Evolutionary conservation across 768 basidiomycete species (phyloP).

Genomic region (Kockovaella imperatae): DNA sequence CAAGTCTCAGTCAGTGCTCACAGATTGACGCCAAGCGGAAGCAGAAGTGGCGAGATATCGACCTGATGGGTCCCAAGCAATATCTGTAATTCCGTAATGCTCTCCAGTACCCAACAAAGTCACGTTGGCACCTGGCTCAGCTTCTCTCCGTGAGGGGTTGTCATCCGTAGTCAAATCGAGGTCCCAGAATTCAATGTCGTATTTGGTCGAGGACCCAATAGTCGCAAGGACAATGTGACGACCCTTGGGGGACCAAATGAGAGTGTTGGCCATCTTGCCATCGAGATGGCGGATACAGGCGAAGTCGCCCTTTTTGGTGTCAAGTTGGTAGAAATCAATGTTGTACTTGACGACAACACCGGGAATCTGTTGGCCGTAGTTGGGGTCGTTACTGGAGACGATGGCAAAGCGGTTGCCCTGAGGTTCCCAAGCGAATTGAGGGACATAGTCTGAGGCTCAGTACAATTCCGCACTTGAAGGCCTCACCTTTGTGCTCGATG

Average conservation of each 20-base stretch:
- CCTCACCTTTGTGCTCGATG: slow-evolving; percentile 83
- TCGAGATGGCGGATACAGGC: slow-evolving; percentile 73
- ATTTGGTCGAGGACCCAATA: slow-evolving; percentile 88
- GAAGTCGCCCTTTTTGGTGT: slow-evolving; percentile 87
- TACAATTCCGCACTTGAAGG: slow-evolving; percentile 9
- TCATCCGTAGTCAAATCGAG: slow-evolving; percentile 70
- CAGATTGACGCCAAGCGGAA: slow-evolving; percentile 89
- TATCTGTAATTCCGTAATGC: slow-evolving; percentile 94
- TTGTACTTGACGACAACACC: slow-evolving; percentile 95
- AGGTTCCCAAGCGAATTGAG: slow-evolving; percentile 99
- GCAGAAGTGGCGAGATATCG: slow-evolving; percentile 88
- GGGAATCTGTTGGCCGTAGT: slow-evolving; percentile 77
- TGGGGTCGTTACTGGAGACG: slow-evolving; percentile 87
- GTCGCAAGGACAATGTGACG: slow-evolving; percentile 93
- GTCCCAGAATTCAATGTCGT: slow-evolving; percentile 98
- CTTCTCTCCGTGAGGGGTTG: slow-evolving; percentile 39
- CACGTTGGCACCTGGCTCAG: slow-evolving; percentile 79
- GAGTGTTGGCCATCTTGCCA: slow-evolving; percentile 78
- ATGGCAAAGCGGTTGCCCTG: slow-evolving; percentile 92
- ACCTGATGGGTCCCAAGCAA: slow-evolving; percentile 97
- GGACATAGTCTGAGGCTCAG: slow-evolving; percentile 64
- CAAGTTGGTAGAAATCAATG: slow-evolving; percentile 90
- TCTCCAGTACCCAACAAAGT: slow-evolving; percentile 78
- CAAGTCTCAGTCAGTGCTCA: slow-evolving; percentile 46
- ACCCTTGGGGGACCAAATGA: slow-evolving; percentile 93